Base-by-base conservation (phyloP, 2,329 filamentous ascomycete genomes). In the Thielaviopsis euricoi region DNA sequence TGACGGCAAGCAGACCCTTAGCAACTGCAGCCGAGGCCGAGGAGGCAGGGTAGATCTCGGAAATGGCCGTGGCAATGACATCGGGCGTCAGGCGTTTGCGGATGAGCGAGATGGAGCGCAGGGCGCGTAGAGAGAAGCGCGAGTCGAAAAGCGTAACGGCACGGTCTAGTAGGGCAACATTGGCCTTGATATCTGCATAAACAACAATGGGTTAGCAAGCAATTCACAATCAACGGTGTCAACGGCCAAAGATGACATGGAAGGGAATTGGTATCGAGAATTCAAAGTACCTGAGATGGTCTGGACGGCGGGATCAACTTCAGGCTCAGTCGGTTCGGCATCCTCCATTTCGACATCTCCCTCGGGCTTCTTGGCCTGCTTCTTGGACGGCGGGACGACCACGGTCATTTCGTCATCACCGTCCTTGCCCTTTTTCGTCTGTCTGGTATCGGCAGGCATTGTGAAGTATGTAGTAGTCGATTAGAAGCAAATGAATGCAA, bases 51-150 rank as follows among this genome's bases (percentile, higher is more conserved):
- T 89, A 95, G 49, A 86, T 89, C 66, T 94, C 85, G 64, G 82
- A 81, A 67, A 95, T 86, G 66, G 86, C 85, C 70, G 87, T 83
- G 55, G 84, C 81, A 64, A 96, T 77, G 64, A 95, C 83, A 64
- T 91, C 87, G 60, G 87, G 80, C 15, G 85, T 87, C 64, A 95
- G 79, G 64, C 88, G 83, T 78, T 97, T 97, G 70, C 93, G 89
- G 70, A 97, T 84, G 58, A 89, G 90, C 48, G 93, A 95, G 74
- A 97, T 95, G 65, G 90, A 95, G 66, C 93, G 86, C 63, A 98
- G 81, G 62, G 93, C 93, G 68, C 93, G 83, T 63, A 98, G 85
- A 59, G 91, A 89, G 74, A 96, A 98, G 75, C 93, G 85, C 60
- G 90, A 83, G 73, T 98, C 93, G 71, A 97, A 98, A 66, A 94